Evolutionary conservation across 441 rosid genomes (phyloP).

Genomic region (Gossypium laxum): DNA sequence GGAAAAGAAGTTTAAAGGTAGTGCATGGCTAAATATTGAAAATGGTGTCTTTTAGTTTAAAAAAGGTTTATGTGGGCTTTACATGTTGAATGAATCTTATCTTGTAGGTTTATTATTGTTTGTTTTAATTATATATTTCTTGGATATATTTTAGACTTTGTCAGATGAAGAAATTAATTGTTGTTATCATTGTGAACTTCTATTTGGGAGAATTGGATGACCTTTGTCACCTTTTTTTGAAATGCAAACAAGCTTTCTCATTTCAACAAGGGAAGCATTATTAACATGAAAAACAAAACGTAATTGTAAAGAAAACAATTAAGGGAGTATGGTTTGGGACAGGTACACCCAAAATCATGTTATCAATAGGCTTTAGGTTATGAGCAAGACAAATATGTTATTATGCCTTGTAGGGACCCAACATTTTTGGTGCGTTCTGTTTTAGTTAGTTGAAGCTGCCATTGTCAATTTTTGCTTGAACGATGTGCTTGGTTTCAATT

Average conservation of each 20-base stretch:
- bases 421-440: not conserved
- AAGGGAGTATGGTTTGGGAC: not conserved
- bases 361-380: not conserved
- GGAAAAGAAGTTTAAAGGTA: constrained; percentile 63
- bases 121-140: not conserved
- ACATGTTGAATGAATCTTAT: not conserved
- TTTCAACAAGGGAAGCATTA: not conserved
- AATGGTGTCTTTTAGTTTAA: not conserved
- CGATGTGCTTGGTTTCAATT: not conserved
- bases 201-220: not conserved
- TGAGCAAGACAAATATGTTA: not conserved
- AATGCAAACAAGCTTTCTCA: not conserved
- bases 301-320: not conserved
- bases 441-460: not conserved
- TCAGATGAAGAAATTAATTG: not conserved
- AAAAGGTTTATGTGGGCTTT: not conserved
- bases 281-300: not conserved
- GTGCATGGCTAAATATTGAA: not conserved
- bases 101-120: not conserved
- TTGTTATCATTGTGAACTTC: not conserved
- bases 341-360: not conserved
- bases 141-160: not conserved
- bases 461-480: not conserved
- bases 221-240: not conserved
- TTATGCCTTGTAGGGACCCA: not conserved